Base-by-base conservation (phyloP, 1,284 basidiomycete genomes). In the Cutaneotrichosporon dermatis region DNA sequence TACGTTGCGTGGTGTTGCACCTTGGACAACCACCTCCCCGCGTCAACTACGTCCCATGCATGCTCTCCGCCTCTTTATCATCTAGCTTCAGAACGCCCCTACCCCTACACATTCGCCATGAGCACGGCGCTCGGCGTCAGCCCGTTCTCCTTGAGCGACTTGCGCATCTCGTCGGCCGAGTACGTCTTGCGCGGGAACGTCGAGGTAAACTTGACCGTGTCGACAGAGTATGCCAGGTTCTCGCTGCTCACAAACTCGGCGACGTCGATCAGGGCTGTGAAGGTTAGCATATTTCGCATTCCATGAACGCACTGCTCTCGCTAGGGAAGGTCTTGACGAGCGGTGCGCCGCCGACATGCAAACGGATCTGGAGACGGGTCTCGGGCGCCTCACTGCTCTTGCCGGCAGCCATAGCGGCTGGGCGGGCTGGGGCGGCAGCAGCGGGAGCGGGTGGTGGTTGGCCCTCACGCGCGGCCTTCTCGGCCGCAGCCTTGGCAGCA, bases 401-500 rank as follows among this genome's bases (percentile, higher is more conserved):
- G 1, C 84, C 80, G 2, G 78, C 64, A 2, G 79, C 71, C 25
- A 69, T 41, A 78, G 76, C 40, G 75, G 69, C 9, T 13, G 56
- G 56, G 36, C 53, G 52, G 16, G 52, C 53, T 0, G 53, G 43
- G 25, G 25, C 25, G 2, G 25, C 25, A 6, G 70, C 64, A 0
- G 79, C 74, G 25, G 1, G 81, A 73, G 2, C 82, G 70, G 7
- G 80, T 63, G 4, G 81, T 61, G 46, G 33, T 74, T 76, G 69
- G 13, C 90, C 92, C 50, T 92, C 90, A 41, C 92, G 84, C 10
- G 92, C 74, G 0, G 90, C 91, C 75, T 95, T 96, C 77, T 95
- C 93, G 37, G 85, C 81, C 0, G 91, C 91, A 1, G 86, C 82
- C 70, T 89, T 92, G 70, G 89, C 91, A 0, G 90, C 89, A n/a